Evolutionary conservation across 805 yeast species (phyloP), one percentile per base, ranked within the genome.

Genomic region (Nakazawaea laoshanensis): DNA sequence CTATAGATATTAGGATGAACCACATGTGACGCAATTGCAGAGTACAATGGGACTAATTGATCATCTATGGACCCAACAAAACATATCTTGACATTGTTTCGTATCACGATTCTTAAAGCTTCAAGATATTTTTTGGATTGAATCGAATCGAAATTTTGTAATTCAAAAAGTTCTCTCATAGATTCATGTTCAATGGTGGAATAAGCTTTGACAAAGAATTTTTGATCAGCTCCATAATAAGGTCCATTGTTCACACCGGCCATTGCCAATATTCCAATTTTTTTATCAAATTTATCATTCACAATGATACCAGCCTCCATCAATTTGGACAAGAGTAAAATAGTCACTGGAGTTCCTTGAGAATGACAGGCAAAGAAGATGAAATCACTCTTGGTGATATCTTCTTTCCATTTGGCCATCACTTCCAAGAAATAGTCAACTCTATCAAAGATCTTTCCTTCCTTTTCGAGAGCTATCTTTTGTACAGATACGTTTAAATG

Each of bases 231-330:
- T 0, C 96, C 96, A 43, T 77, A 85, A 49, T 85, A 83, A 2
- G 98, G 98, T 0, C 98, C 98, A 50, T 85, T 75, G 46, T 87
- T 85, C 16, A 88, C 74, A 1, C 97, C 97, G 0, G 97, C 97
- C 98, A 89, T 89, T 3, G 89, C 89, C 31, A 89, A 57, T 13
- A 89, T 60, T 0, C 92, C 85, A 10, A 88, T 66, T 15, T 70
- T 52, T 39, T 71, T 67, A 35, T 55, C 58, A 13, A 27, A 18
- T 40, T 38, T 61, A 27, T 55, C 47, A 17, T 53, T 49, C 12
- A 63, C 49, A 8, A 73, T 62, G 7, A 56, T 42, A 0, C 75
- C 92, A 23, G 70, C 65, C 42, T 74, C 80, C 9, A 89, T 68
- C 26, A 89, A 63, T 43, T 69, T 67, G 0, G 95, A 80, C n/a